Evolutionary conservation across 371 early-diverging fungal genomes (phyloP).

Genomic region (Mortierella sp.): DNA sequence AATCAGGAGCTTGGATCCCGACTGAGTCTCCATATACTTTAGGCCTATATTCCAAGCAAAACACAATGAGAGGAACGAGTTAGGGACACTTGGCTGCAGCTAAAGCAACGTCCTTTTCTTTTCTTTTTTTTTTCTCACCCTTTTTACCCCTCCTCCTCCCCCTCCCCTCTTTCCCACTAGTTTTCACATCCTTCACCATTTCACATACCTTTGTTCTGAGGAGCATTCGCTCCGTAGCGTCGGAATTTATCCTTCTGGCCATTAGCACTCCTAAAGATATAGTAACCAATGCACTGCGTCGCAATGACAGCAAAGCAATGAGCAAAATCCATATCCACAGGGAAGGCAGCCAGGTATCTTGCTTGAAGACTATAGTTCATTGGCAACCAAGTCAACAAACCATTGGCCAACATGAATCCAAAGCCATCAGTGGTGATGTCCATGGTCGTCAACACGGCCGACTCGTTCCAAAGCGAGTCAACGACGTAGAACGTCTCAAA

Average conservation of each 20-base stretch:
- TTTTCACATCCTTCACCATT: too few species aligned
- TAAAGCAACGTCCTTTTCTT: too few species aligned
- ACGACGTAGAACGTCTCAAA: constrained; percentile 88
- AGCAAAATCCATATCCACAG: constrained; percentile 55
- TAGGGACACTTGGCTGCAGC: too few species aligned
- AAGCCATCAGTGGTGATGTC: constrained; percentile 95
- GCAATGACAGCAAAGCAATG: constrained; percentile 60
- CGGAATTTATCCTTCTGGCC: constrained; percentile 87
- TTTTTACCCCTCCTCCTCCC: too few species aligned
- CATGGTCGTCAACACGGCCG: constrained; percentile 92
- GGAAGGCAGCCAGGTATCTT: constrained; percentile 81
- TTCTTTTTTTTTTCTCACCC: too few species aligned
- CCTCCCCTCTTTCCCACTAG: too few species aligned
- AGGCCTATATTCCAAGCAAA: constrained; percentile 58
- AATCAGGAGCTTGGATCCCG: constrained; percentile 83
- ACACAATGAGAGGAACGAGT: too few species aligned
- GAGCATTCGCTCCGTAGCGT: constrained; percentile 76
- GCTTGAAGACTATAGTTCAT: constrained; percentile 91
- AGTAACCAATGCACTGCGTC: constrained; percentile 75
- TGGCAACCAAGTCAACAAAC: constrained; percentile 92
- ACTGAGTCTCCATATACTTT: constrained; percentile 81
- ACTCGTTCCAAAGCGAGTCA: constrained; percentile 85
- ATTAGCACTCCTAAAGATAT: constrained; percentile 90
- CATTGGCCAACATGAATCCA: constrained; percentile 93
- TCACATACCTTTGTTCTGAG: constrained; percentile 63